phyloP scores from a whole-genome alignment of 345 rosid genomes.

The Acer yangbiense region DNA sequence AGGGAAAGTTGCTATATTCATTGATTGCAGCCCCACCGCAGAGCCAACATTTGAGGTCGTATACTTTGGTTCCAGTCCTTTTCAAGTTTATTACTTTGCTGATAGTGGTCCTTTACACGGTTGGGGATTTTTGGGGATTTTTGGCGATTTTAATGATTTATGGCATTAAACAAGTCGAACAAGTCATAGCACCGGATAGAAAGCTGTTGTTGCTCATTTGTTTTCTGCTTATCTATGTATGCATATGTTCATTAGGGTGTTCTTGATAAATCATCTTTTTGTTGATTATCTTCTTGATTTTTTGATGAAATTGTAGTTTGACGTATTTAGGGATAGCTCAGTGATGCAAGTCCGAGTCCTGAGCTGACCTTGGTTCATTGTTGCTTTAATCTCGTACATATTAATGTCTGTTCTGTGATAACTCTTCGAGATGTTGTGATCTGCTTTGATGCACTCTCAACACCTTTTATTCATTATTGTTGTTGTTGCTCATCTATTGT shows the following conservation, averaged over 20 bases:
- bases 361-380: background rate
- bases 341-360: background rate
- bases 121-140: background rate
- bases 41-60: slow-evolving; percentile 83
- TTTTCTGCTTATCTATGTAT: background rate
- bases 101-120: background rate
- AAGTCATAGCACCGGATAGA: background rate
- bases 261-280: slow-evolving; percentile 1
- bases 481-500: background rate
- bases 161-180: background rate
- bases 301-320: background rate
- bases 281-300: background rate
- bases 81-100: background rate
- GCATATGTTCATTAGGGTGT: background rate
- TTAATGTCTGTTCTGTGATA: background rate
- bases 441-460: too few species aligned
- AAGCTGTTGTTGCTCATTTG: background rate
- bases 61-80: slow-evolving; percentile 14
- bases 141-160: background rate
- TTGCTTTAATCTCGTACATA: background rate
- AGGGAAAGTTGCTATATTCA: slow-evolving; percentile 73
- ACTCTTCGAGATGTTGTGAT: background rate
- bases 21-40: slow-evolving; percentile 90
- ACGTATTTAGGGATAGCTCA: background rate
- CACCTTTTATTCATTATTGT: too few species aligned